A percentile compares a stretch with the other conserved stretches of the same genome.
These are phyloP conservation scores for Fusarium luffae DNA, from an alignment of 2,329 filamentous ascomycete species.

Conservation along the genomic window DNA sequence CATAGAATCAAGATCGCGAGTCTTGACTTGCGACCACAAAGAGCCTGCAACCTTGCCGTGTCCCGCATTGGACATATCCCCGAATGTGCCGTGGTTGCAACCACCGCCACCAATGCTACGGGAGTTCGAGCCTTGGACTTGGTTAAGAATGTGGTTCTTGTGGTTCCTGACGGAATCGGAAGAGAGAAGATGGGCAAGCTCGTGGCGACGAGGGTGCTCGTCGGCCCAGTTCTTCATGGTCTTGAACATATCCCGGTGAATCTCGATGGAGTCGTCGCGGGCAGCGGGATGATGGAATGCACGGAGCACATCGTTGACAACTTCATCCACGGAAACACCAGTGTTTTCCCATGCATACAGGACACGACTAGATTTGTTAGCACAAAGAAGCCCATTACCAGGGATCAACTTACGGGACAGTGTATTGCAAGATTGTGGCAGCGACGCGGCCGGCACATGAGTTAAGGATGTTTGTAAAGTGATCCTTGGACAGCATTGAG, in stretches of 20 bases:
- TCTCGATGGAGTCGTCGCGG: conserved; percentile 78
- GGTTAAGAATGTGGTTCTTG: conserved; percentile 76
- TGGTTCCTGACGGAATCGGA: conserved; percentile 86
- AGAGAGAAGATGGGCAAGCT: conserved; percentile 79
- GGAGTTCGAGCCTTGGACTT: conserved; percentile 37
- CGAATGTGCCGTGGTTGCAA: conserved; percentile 57
- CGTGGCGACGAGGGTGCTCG: conserved; percentile 71
- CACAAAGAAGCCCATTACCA: neutral
- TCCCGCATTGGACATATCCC: conserved; percentile 57
- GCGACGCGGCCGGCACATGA: conserved; percentile 80
- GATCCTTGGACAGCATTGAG: conserved; percentile 85
- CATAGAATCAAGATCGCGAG: conserved; percentile 67
- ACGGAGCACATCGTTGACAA: conserved; percentile 81
- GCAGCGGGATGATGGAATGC: conserved; percentile 93
- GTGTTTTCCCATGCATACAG: conserved; percentile 95
- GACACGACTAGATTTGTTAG: conserved; percentile 66
- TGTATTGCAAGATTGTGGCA: conserved; percentile 82
- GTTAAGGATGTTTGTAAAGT: conserved; percentile 84
- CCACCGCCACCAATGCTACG: conserved; percentile 45
- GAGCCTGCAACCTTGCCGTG: conserved; percentile 69
- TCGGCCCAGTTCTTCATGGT: conserved; percentile 86
- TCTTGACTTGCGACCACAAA: conserved; percentile 71
- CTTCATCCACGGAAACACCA: conserved; percentile 82
- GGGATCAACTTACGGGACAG: conserved; percentile 72
- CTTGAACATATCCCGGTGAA: conserved; percentile 89